A percentile compares a stretch with the other conserved stretches of the same genome.
phyloP scores from a whole-genome alignment of 306 rosid genomes.

The Prunus armeniaca region DNA sequence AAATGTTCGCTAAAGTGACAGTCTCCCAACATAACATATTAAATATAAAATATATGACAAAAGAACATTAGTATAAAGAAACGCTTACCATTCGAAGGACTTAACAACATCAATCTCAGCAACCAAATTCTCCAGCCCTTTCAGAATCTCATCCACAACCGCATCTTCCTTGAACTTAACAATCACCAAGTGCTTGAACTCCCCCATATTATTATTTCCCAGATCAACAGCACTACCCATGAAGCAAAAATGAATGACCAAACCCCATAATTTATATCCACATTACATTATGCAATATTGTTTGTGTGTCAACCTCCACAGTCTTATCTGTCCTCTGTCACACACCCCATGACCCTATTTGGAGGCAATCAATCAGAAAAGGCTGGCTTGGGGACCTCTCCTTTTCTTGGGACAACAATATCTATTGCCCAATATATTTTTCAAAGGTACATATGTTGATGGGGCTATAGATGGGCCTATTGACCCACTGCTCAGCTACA shows the following conservation, averaged over 20 bases:
- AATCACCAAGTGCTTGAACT: conserved; percentile 77
- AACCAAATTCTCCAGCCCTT: conserved; percentile 73
- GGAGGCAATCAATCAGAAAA: conserved; percentile 31
- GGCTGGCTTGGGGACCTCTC: conserved; percentile 11
- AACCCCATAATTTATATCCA: conserved; percentile 37
- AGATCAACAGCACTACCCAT: neutral
- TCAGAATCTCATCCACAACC: conserved; percentile 59
- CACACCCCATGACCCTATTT: conserved; percentile 37
- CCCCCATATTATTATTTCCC: conserved; percentile 46
- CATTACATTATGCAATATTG: conserved; percentile 12
- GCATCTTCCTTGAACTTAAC: conserved; percentile 83
- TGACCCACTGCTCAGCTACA: conserved; percentile 43
- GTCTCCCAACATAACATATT: neutral
- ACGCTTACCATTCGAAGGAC: conserved; percentile 70
- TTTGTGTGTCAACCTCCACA: conserved; percentile 32
- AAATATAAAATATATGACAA: neutral
- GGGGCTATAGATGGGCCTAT: conserved; percentile 25
- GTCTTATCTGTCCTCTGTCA: conserved; percentile 37
- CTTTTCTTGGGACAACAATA: conserved; percentile 41
- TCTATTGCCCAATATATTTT: conserved; percentile 41
- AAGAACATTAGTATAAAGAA: neutral
- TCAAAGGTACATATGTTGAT: conserved; percentile 37
- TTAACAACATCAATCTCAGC: conserved; percentile 67
- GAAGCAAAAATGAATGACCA: conserved; percentile 26
- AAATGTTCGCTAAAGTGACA: neutral